Conservation (phyloP, 148 eudicot species). For the Polygonum aviculare region DNA sequence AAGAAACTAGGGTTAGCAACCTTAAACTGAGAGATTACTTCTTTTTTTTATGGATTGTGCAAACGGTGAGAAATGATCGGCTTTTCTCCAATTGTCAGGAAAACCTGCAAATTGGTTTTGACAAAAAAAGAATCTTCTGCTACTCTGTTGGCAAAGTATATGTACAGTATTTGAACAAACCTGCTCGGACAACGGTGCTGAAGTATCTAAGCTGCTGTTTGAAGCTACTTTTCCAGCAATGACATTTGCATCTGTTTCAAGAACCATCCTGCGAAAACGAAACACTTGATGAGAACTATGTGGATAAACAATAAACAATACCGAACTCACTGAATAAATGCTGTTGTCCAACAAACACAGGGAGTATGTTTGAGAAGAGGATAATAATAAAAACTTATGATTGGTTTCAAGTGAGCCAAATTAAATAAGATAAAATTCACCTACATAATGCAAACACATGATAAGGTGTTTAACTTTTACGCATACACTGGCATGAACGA, state of each 20-base stretch:
- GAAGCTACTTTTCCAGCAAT: constrained; percentile 89
- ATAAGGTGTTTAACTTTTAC: too few species aligned
- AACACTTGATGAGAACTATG: neutral
- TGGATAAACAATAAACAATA: neutral
- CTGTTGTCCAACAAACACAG: too few species aligned
- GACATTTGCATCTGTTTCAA: constrained; percentile 83
- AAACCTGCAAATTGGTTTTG: neutral
- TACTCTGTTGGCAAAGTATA: neutral
- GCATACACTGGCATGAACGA: too few species aligned
- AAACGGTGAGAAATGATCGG: too few species aligned
- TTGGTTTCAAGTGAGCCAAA: too few species aligned
- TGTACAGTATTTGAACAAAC: constrained; percentile 18
- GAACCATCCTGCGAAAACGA: constrained; percentile 59
- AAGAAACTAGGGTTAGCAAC: neutral
- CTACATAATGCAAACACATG: too few species aligned
- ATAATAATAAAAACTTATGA: too few species aligned
- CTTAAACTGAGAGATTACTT: too few species aligned
- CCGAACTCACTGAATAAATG: neutral
- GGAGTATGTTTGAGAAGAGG: neutral
- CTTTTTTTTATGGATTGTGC: too few species aligned
- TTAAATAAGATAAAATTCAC: too few species aligned
- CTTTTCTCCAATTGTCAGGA: neutral
- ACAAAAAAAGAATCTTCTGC: neutral
- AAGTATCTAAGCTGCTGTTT: constrained; percentile 48
- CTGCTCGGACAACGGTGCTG: constrained; percentile 92